Conservation (phyloP, 257 asterid genomes). For the Solanum pinnatisectum region DNA sequence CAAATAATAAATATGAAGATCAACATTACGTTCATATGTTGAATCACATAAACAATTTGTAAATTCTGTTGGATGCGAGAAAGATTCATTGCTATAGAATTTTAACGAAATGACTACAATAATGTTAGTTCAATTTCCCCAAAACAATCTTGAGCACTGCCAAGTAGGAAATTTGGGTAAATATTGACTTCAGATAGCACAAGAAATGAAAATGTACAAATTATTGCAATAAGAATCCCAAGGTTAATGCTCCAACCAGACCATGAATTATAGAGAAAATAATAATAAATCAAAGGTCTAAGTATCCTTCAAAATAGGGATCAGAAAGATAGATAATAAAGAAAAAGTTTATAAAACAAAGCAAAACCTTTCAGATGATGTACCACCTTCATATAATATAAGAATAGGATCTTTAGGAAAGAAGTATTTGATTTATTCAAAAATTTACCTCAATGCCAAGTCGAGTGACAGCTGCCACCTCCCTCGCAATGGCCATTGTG, state of each 20-base stretch:
- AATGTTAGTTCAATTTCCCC: not conserved
- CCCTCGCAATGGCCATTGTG: constrained; percentile 95
- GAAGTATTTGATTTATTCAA: not conserved
- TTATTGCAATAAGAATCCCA: not conserved
- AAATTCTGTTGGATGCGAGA: not conserved
- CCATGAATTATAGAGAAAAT: not conserved
- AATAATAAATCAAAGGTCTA: not conserved
- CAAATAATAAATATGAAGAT: not conserved
- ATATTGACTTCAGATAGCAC: not conserved
- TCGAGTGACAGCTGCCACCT: constrained; percentile 89
- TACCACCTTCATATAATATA: not conserved
- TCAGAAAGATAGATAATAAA: not conserved
- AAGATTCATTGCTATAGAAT: not conserved
- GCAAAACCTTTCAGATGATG: not conserved
- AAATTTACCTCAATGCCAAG: constrained; percentile 77
- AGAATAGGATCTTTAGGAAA: not conserved
- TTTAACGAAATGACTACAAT: not conserved
- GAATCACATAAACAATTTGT: not conserved
- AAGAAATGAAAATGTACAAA: not conserved
- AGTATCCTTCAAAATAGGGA: not conserved
- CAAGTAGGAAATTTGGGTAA: not conserved
- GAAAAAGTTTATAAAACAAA: not conserved
- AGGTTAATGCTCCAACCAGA: not conserved
- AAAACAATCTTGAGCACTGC: not conserved
- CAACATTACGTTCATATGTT: not conserved